phyloP scores from a whole-genome alignment of 2,329 filamentous ascomycete species.

The Cordyceps pruinosa region DNA sequence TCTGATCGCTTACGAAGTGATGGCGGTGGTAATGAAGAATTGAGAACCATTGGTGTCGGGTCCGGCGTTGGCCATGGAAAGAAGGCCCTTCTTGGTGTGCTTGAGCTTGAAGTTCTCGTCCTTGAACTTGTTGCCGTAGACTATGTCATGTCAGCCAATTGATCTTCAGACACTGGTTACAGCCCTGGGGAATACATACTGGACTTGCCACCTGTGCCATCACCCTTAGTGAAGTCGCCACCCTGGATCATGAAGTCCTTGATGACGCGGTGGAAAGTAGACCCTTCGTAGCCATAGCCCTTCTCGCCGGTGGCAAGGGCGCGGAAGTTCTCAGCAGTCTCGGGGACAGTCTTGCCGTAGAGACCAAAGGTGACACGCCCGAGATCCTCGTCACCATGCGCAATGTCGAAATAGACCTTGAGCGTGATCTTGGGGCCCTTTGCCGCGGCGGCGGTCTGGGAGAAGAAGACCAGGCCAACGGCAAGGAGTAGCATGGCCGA shows the following conservation, averaged over 20 bases:
- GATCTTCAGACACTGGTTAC: neutral
- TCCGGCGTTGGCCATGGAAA: slow-evolving; percentile 82
- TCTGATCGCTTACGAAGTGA: slow-evolving; percentile 55
- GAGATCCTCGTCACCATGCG: slow-evolving; percentile 65
- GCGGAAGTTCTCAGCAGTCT: slow-evolving; percentile 68
- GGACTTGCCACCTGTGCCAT: slow-evolving; percentile 79
- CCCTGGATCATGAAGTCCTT: slow-evolving; percentile 90
- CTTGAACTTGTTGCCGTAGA: slow-evolving; percentile 76
- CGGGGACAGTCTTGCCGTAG: slow-evolving; percentile 80
- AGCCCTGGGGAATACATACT: slow-evolving; percentile 44
- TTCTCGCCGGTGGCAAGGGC: slow-evolving; percentile 79
- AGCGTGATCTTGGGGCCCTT: slow-evolving; percentile 93
- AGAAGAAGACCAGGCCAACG: slow-evolving; percentile 66
- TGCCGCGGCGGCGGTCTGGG: slow-evolving; percentile 63
- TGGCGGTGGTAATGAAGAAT: slow-evolving; percentile 83
- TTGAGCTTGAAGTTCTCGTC: slow-evolving; percentile 96
- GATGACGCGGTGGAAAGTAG: slow-evolving; percentile 84
- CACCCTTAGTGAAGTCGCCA: slow-evolving; percentile 77
- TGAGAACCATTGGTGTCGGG: slow-evolving; percentile 83
- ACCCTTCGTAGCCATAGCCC: slow-evolving; percentile 76
- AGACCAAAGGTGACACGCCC: slow-evolving; percentile 76
- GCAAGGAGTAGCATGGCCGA: slow-evolving; percentile 71
- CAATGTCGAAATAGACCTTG: slow-evolving; percentile 88
- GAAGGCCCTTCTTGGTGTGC: slow-evolving; percentile 76
- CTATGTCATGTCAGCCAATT: slow-evolving; percentile 32